phyloP scores from a whole-genome alignment of 108 stramenopile species.

The Epithemia pelagica region DNA sequence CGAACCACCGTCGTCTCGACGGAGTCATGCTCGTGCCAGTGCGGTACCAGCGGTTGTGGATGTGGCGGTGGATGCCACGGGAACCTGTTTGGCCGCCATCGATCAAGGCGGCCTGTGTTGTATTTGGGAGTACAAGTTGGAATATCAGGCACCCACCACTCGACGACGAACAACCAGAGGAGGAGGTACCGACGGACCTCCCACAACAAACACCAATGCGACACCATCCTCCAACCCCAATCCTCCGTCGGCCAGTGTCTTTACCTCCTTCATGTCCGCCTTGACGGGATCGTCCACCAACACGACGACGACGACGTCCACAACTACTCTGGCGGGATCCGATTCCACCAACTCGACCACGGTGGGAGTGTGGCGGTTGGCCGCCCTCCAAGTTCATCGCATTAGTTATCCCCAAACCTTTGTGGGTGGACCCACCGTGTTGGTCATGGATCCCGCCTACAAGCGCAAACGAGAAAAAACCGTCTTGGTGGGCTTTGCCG shows the following conservation, averaged over 20 bases:
- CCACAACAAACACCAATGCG: constrained; percentile 7
- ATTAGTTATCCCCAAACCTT: constrained; percentile 35
- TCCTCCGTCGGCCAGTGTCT: constrained; percentile 9
- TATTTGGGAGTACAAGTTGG: constrained; percentile 35
- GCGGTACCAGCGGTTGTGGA: constrained; percentile 13
- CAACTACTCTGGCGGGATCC: neutral
- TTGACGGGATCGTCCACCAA: constrained; percentile 22
- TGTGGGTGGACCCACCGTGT: constrained; percentile 39
- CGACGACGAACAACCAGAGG: too few species aligned
- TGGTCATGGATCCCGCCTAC: constrained; percentile 70
- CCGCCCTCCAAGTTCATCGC: constrained; percentile 21
- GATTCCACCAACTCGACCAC: neutral
- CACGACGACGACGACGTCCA: neutral
- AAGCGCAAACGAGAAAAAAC: constrained; percentile 36
- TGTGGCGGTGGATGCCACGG: constrained; percentile 37
- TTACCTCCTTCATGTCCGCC: constrained; percentile 35
- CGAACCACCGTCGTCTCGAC: neutral
- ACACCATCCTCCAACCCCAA: neutral
- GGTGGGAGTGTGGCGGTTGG: constrained; percentile 17
- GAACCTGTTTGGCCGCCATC: constrained; percentile 37
- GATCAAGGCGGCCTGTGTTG: constrained; percentile 34
- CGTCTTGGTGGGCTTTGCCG: constrained; percentile 61
- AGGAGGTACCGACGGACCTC: constrained; percentile 7
- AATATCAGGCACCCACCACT: neutral
- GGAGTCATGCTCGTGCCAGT: too few species aligned